Percentiles rank a stretch among this genome's conserved stretches.
Evolutionary conservation across 495 filamentous ascomycete species (phyloP).

Genomic region (Thermothielavioides terrestris): DNA sequence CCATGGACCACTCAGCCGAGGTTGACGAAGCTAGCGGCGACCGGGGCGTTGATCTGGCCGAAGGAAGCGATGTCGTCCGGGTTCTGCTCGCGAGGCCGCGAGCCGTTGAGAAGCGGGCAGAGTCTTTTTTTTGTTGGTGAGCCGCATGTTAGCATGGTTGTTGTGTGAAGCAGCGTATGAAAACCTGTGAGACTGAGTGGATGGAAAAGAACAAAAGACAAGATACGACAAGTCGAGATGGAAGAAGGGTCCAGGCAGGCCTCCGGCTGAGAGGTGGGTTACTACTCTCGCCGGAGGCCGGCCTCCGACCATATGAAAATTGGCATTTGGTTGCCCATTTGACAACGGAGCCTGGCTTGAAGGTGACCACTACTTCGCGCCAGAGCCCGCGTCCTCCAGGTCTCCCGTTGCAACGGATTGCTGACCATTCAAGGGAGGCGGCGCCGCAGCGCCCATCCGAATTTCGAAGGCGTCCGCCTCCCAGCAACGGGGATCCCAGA

Average conservation of each 20-base stretch:
- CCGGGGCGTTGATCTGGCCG: slow-evolving; percentile 41
- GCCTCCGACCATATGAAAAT: neutral
- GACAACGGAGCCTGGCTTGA: neutral
- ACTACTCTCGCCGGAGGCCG: neutral
- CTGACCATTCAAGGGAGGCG: neutral
- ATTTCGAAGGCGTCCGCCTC: neutral
- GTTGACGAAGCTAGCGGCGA: slow-evolving; percentile 28
- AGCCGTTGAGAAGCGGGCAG: slow-evolving; percentile 85
- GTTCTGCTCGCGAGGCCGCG: slow-evolving; percentile 61
- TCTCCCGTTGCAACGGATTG: neutral
- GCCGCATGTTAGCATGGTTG: slow-evolving; percentile 26
- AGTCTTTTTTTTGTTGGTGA: slow-evolving; percentile 44
- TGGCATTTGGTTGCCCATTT: no score
- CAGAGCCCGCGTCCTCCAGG: neutral
- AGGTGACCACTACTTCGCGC: neutral
- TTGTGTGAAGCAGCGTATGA: neutral
- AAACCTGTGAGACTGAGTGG: no score
- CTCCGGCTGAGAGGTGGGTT: neutral
- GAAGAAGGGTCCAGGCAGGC: no score
- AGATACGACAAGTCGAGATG: no score
- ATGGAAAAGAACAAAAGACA: neutral
- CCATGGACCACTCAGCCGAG: slow-evolving; percentile 1
- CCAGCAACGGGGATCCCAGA: slow-evolving; percentile 5
- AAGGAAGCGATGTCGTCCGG: slow-evolving; percentile 42
- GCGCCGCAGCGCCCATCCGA: neutral